Evolutionary conservation across 495 filamentous ascomycete species (phyloP).

Genomic region (Polyplosphaeria fusca): DNA sequence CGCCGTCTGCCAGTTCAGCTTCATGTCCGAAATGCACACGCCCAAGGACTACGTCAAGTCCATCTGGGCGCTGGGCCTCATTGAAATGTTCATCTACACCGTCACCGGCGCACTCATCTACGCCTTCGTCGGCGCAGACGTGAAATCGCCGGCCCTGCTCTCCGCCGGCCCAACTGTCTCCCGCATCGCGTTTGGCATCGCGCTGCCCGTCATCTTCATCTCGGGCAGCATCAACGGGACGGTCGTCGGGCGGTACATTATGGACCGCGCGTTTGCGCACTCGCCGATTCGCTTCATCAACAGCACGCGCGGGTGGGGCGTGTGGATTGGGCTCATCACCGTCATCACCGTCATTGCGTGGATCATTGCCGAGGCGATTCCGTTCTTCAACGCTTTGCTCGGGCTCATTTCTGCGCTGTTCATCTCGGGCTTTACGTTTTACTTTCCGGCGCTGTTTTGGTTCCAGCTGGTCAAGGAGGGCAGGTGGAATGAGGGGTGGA

Average conservation of each 20-base stretch:
- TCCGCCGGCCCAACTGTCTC: conserved; percentile 58
- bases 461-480: conserved; percentile 38
- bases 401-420: conserved; percentile 34
- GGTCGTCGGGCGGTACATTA: conserved; percentile 37
- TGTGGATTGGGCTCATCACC: conserved; percentile 35
- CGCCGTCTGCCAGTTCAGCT: conserved; percentile 71
- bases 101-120: conserved; percentile 69
- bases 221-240: conserved; percentile 69
- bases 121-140: conserved; percentile 62
- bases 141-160: conserved; percentile 65
- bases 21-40: conserved; percentile 75
- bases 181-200: conserved; percentile 76
- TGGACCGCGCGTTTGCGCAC: conserved; percentile 15
- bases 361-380: conserved; percentile 39
- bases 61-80: conserved; percentile 60
- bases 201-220: conserved; percentile 69
- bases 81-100: conserved; percentile 68
- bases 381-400: conserved; percentile 38
- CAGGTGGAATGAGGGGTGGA: conserved; percentile 37
- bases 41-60: conserved; percentile 54
- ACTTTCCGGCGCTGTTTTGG: conserved; percentile 27
- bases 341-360: conserved; percentile 33
- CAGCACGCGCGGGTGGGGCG: conserved; percentile 11
- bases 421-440: conserved; percentile 25
- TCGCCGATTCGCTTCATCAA: conserved; percentile 25